phyloP scores from a whole-genome alignment of 306 rosid genomes.

The Myrica gale region DNA sequence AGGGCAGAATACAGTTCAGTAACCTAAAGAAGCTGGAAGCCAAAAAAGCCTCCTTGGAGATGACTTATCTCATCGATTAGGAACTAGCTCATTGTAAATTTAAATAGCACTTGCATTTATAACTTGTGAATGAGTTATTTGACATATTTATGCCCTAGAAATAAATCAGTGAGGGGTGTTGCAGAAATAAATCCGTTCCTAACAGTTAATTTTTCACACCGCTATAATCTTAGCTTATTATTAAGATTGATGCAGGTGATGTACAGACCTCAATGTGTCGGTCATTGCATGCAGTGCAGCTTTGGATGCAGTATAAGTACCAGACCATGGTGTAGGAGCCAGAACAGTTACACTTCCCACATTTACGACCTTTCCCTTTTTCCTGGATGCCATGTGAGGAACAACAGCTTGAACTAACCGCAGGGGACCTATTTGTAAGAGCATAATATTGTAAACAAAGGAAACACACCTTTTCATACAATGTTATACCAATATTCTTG shows the following conservation, averaged over 20 bases:
- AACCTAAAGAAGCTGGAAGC: too few species aligned
- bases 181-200: too few species aligned
- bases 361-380: slow-evolving; percentile 78
- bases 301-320: slow-evolving; percentile 70
- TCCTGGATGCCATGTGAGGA: slow-evolving; percentile 82
- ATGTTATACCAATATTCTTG: neutral
- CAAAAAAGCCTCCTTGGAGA: neutral
- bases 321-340: slow-evolving; percentile 83
- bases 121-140: too few species aligned
- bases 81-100: too few species aligned
- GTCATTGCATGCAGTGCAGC: slow-evolving; percentile 78
- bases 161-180: too few species aligned
- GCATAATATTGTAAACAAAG: neutral
- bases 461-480: neutral
- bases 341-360: slow-evolving; percentile 65
- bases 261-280: slow-evolving; percentile 69
- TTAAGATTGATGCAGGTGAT: neutral
- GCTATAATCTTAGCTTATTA: too few species aligned
- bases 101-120: too few species aligned
- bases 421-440: slow-evolving; percentile 51
- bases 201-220: too few species aligned
- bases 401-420: slow-evolving; percentile 84
- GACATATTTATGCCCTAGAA: too few species aligned
- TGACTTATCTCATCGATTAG: neutral
- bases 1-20: neutral